Base-by-base conservation (phyloP, 495 filamentous ascomycete genomes). In the Aspergillus olivimuriae region DNA sequence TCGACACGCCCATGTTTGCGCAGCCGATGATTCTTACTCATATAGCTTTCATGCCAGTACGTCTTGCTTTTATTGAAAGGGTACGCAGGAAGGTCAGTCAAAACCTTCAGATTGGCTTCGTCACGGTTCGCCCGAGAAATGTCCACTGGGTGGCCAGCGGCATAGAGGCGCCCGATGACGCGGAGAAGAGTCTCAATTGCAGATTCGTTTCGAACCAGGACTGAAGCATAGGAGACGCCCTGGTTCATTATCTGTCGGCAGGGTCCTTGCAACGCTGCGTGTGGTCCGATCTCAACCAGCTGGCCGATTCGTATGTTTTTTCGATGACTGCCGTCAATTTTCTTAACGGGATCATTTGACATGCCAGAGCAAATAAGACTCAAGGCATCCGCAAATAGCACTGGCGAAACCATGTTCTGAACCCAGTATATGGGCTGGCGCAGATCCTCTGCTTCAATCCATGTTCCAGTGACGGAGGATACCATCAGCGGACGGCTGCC, bases 261-360 rank as follows among this genome's bases (percentile, higher is more conserved):
- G 0, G 74, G 68, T 3, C 65, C 66, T 15, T 63, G 53, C 1
- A 81, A 44, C 0, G 69, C 65, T 0, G 58, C 48, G 34, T 74
- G 69, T 2, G 77, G 75, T 0, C 77, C 75, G 7, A 81, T 55
- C 48, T 81, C 77, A 26, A 81, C 28, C 4, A 80, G 34, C 4
- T 66, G 40, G 18, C 51, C 41, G 26, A 19, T 36, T 10, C 2
- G 20, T 4, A 34, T 7, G 9, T 1, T 16, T 19, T 9, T n/a
- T 3, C 41, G 18, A 22, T 50, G 47, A 16, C 47, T 50, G 14
- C 31, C 6, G 22, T 44, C 41, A 16, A 44, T 1, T 12, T 48
- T 50, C 15, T 41, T 28, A 28, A 11, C 24, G 11, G 24, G 24
- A 28, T 28, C 6, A 28, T 11, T 28, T n/a, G n/a, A n/a, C n/a